Conservation (phyloP, 2,329 filamentous ascomycete species). For the Madurella fahalii region DNA sequence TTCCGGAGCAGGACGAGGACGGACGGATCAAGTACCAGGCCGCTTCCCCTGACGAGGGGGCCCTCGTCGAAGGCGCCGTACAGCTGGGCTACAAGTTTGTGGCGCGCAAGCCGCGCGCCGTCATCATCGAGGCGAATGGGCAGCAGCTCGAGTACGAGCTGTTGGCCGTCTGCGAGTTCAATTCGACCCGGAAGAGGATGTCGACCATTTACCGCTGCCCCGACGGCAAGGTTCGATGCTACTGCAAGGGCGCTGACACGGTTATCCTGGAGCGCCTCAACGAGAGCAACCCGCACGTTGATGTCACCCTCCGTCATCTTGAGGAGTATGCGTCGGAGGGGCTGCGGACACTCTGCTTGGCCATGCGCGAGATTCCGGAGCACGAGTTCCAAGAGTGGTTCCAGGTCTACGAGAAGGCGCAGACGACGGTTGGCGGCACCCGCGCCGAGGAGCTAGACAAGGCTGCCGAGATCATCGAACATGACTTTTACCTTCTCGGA, state of each 20-base stretch:
- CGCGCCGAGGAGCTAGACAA: constrained; percentile 95
- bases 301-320: constrained; percentile 87
- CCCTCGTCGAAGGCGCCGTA: constrained; percentile 88
- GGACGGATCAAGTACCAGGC: constrained; percentile 95
- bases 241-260: constrained; percentile 95
- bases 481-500: constrained; percentile 83
- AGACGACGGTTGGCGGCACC: constrained; percentile 87
- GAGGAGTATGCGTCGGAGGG: constrained; percentile 98
- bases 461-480: constrained; percentile 91
- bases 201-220: constrained; percentile 95
- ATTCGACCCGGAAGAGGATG: constrained; percentile 96
- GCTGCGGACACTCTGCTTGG: constrained; percentile 87
- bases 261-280: constrained; percentile 91
- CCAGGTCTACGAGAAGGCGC: constrained; percentile 78
- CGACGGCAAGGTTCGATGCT: constrained; percentile 89
- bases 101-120: constrained; percentile 82
- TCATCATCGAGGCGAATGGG: constrained; percentile 75
- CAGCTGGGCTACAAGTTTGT: constrained; percentile 83
- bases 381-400: constrained; percentile 85
- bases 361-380: constrained; percentile 89
- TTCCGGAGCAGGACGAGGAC: constrained; percentile 80
- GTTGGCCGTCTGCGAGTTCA: constrained; percentile 97
- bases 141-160: constrained; percentile 79
- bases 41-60: constrained; percentile 93
- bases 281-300: constrained; percentile 78